Evolutionary conservation across 169 alveolate species (phyloP), one percentile per base, ranked within the genome.

Genomic region (Theileria parva): DNA sequence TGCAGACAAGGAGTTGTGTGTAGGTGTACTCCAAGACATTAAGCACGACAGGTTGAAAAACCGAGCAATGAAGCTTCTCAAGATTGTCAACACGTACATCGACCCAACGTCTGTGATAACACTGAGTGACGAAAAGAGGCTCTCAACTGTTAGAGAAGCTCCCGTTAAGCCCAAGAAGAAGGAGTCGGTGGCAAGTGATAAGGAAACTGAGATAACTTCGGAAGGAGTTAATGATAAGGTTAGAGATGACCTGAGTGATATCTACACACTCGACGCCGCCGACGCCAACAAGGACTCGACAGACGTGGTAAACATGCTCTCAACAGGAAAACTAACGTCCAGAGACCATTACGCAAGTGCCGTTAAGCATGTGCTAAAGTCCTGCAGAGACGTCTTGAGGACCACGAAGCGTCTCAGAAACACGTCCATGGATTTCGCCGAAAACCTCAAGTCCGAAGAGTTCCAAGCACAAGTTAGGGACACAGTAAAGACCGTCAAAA

Each of bases 41-140:
- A 93, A 92, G 60, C 91, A 89, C 61, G 96, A 93, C 25, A 85
- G 89, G 66, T 81, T 92, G 15, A 93, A 93, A 68, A 70, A 83
- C 77, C 77, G 95, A 50, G 85, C 95, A 28, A 78, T 89, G 39
- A 79, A 89, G 51, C 79, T 93, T 73, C 83, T 93, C 74, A 93
- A 86, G 78, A 80, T 78, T 61, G 87, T 93, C 6, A 89, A 89
- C 27, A 90, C 86, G 30, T 66, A 66, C 25, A 28, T 77, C 64
- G 73, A 32, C 39, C 71, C 71, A 21, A 39, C 17, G 2, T 63
- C 71, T 5, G 32, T 63, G 17, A 21, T 63, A 6, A 32, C 39
- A 19, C 50, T 63, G 48, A 15, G 53, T 13, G 71, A 63, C 8
- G 71, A 63, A 21, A 63, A 21, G 32, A 63, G 50, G n/a, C 66